phyloP scores from a whole-genome alignment of 1,139 yeast genomes.

The Hemisphaericaspora lyxosophila region DNA sequence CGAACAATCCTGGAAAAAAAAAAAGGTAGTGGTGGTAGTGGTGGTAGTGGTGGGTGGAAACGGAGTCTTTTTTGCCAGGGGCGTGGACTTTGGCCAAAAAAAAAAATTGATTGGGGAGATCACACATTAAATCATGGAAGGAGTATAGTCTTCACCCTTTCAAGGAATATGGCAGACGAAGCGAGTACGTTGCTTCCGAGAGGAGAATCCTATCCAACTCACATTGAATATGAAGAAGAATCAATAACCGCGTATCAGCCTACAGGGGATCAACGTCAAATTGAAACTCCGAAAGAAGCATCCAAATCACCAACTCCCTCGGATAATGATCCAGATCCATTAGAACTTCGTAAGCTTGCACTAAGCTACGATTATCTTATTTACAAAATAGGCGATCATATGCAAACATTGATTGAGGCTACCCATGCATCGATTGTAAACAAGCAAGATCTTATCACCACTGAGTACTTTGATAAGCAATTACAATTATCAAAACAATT shows the following conservation, averaged over 20 bases:
- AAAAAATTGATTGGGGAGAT: too few species aligned
- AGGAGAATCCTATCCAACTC: too few species aligned
- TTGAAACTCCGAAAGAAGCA: not conserved
- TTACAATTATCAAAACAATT: slow-evolving; percentile 44
- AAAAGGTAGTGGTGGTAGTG: too few species aligned
- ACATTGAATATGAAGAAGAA: too few species aligned
- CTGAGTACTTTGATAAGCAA: slow-evolving; percentile 38
- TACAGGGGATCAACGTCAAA: not conserved
- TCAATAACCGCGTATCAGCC: not conserved
- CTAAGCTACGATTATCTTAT: slow-evolving; percentile 62
- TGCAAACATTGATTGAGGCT: slow-evolving; percentile 38
- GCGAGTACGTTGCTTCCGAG: not conserved
- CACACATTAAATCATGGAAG: too few species aligned
- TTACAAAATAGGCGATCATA: slow-evolving; percentile 57
- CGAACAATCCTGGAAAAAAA: too few species aligned
- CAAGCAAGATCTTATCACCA: slow-evolving; percentile 28
- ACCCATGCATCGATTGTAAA: slow-evolving; percentile 31
- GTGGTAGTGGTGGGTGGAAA: too few species aligned
- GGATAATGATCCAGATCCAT: slow-evolving; percentile 52
- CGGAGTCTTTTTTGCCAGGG: too few species aligned
- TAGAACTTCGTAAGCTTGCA: slow-evolving; percentile 58
- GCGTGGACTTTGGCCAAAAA: not conserved
- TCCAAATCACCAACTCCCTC: slow-evolving; percentile 3
- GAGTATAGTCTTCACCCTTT: too few species aligned
- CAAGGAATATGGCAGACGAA: not conserved